Evolutionary conservation across 2,329 filamentous ascomycete genomes (phyloP).

Genomic region (Fusarium verrucosum): DNA sequence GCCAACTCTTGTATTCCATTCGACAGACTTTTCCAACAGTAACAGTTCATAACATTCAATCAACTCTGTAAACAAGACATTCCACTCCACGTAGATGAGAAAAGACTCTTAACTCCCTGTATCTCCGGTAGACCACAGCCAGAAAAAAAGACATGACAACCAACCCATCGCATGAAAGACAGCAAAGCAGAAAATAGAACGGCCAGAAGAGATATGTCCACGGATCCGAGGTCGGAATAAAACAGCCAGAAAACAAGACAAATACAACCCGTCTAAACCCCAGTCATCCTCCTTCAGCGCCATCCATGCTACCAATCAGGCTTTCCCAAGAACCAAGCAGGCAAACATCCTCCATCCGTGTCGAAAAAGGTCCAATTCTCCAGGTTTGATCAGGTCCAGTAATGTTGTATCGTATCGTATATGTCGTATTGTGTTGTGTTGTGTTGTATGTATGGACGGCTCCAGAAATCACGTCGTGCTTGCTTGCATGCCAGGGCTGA

Average conservation of each 20-base stretch:
- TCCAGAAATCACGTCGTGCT: not conserved
- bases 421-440: too few relatives aligned
- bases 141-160: not conserved
- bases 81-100: not conserved
- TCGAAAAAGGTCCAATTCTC: not conserved
- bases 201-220: constrained; percentile 1
- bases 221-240: constrained; percentile 4
- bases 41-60: not conserved
- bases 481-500: not conserved
- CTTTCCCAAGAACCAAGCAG: not conserved
- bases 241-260: not conserved
- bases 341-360: not conserved
- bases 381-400: not conserved
- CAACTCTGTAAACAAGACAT: not conserved
- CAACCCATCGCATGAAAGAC: not conserved
- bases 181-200: not conserved
- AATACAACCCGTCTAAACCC: not conserved
- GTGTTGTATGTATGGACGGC: too few relatives aligned
- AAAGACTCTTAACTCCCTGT: constrained; percentile 17
- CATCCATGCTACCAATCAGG: not conserved
- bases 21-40: constrained; percentile 27
- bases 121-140: not conserved
- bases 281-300: not conserved
- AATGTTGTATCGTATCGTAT: not conserved
- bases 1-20: constrained; percentile 23